Conservation (phyloP, 2,329 filamentous ascomycete species). For the Fusarium heterosporum region DNA sequence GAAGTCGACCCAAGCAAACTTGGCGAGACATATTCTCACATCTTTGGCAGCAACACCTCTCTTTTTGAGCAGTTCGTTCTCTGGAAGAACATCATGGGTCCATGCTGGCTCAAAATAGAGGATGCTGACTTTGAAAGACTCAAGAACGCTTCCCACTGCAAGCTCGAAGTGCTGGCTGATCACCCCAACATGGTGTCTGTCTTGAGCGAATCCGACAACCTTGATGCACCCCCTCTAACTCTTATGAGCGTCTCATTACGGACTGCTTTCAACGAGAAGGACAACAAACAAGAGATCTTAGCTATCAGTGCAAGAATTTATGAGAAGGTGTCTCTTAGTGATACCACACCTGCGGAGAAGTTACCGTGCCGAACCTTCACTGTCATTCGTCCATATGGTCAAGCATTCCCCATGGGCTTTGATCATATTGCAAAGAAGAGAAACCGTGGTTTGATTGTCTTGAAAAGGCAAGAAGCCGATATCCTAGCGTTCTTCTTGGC, state of each 20-base stretch:
- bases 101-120: constrained; percentile 94
- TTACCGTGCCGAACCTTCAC: constrained; percentile 93
- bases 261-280: constrained; percentile 87
- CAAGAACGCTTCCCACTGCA: constrained; percentile 96
- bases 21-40: constrained; percentile 92
- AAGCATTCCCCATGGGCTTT: constrained; percentile 86
- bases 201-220: constrained; percentile 80
- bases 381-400: constrained; percentile 82
- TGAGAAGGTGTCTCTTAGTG: constrained; percentile 86
- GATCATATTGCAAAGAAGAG: constrained; percentile 79
- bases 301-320: constrained; percentile 93
- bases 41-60: constrained; percentile 93
- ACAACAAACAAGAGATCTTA: constrained; percentile 96
- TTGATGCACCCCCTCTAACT: constrained; percentile 88
- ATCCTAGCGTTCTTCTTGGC: constrained; percentile 90
- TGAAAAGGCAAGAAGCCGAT: constrained; percentile 86
- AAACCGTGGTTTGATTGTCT: constrained; percentile 79
- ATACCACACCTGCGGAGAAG: constrained; percentile 89
- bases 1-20: constrained; percentile 73
- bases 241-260: constrained; percentile 95
- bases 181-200: constrained; percentile 81
- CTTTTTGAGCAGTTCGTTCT: constrained; percentile 98
- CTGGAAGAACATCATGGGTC: constrained; percentile 99
- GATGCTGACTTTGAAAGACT: constrained; percentile 85
- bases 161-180: constrained; percentile 85